Evolutionary conservation across 164 flowering plant species (phyloP).

Genomic region (Paratinospora sagittata): DNA sequence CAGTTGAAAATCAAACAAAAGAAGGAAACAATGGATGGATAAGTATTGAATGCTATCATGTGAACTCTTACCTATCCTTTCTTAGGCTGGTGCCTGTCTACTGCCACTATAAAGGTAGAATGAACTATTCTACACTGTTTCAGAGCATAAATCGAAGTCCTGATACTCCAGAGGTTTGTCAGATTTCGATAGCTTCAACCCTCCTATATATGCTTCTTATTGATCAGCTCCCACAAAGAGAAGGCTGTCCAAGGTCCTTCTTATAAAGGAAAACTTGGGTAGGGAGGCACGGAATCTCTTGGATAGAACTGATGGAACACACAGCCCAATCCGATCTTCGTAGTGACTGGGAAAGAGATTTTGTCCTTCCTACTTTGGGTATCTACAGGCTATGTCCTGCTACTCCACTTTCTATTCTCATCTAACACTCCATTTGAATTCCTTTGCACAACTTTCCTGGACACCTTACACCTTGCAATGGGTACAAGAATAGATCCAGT

Average conservation of each 20-base stretch:
- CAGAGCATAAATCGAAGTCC: not conserved
- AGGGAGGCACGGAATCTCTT: slow-evolving; percentile 59
- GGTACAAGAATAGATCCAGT: slow-evolving; percentile 69
- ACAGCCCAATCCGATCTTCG: slow-evolving; percentile 54
- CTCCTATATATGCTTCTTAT: slow-evolving; percentile 15
- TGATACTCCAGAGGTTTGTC: slow-evolving; percentile 1
- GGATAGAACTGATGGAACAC: slow-evolving; percentile 26
- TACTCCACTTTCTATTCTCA: slow-evolving; percentile 33
- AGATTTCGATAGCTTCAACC: not conserved
- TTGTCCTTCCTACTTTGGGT: slow-evolving; percentile 39
- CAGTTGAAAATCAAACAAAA: not conserved
- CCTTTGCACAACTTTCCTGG: slow-evolving; percentile 26
- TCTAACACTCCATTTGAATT: slow-evolving; percentile 30
- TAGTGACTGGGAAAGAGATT: slow-evolving; percentile 57
- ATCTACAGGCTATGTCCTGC: slow-evolving; percentile 28
- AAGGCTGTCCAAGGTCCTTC: slow-evolving; percentile 21
- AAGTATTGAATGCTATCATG: not conserved
- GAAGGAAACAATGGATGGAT: not conserved
- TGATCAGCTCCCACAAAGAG: slow-evolving; percentile 22
- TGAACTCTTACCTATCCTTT: slow-evolving; percentile 8
- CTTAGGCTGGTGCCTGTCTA: slow-evolving; percentile 5
- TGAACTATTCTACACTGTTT: not conserved
- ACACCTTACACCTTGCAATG: slow-evolving; percentile 44
- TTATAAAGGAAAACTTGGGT: slow-evolving; percentile 39
- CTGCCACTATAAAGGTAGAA: not conserved